Percentiles rank a stretch among this genome's conserved stretches.
These are phyloP conservation scores for Datura wrightii DNA, from an alignment of 257 asterid species.

Conservation along the genomic window DNA sequence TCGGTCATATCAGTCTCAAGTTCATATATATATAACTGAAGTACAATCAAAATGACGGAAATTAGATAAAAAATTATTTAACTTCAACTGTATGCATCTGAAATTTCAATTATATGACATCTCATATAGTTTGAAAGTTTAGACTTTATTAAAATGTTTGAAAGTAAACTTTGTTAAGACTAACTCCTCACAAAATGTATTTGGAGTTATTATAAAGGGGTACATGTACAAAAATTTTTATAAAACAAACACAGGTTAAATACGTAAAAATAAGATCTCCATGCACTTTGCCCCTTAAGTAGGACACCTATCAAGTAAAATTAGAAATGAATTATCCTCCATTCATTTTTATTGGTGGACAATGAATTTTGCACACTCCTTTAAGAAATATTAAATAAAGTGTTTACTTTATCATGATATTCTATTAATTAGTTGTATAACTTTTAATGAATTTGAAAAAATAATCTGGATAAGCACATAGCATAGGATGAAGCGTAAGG, in stretches of 20 bases:
- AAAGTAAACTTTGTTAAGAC: not conserved
- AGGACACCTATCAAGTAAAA: not conserved
- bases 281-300: not conserved
- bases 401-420: no score
- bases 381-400: no score
- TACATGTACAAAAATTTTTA: not conserved
- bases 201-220: not conserved
- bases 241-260: no score
- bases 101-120: not conserved
- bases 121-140: not conserved
- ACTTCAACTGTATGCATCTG: not conserved
- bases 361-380: no score
- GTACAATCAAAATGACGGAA: not conserved
- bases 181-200: not conserved
- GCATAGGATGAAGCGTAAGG: no score
- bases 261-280: not conserved
- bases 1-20: not conserved
- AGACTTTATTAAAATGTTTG: not conserved
- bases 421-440: no score
- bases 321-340: not conserved
- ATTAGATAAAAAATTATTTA: not conserved
- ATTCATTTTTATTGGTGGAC: no score
- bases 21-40: not conserved
- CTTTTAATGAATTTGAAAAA: no score
- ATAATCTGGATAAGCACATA: no score